Base-by-base conservation (phyloP, 2,329 filamentous ascomycete genomes). In the Calonectria leucothoes region DNA sequence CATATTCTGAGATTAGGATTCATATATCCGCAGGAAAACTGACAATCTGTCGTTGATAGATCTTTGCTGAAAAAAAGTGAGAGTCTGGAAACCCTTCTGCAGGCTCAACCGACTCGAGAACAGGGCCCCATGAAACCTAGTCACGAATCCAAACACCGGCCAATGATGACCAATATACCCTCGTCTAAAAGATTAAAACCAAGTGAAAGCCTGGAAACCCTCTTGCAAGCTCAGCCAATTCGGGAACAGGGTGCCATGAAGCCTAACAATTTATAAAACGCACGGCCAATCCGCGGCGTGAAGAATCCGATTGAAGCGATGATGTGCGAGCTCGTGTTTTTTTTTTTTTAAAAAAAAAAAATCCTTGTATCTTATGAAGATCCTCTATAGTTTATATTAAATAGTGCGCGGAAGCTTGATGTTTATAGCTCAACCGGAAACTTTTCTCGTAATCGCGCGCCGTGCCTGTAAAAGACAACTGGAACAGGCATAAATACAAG, bases 401-500 rank as follows among this genome's bases (percentile, higher is more conserved):
- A 45, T 1, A 10, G 7, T 12, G n/a, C 20, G 20, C 12, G 8
- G 1, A 45, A 45, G 23, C 7, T 12, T 2, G 6, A 20, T 33
- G 23, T 6, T 27, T 4, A 78, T 6, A 78, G 42, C 6, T 71
- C 39, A 14, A 78, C 65, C 6, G 63, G 49, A 4, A 78, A 78
- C 5, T 29, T 69, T 23, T 45, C 74, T 12, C 77, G 45, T n/a
- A 78, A 31, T 4, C 39, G 51, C 23, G 75, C 77, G 0, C 76
- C 76, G 3, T 75, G 75, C 1, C 27, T 63, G n/a, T 75, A 63
- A 12, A 77, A 78, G 4, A 78, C 29, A 52, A 72, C 73, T 0
- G 76, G 74, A 5, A 78, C 69, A 0, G 75, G 76, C 0, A 74
- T 77, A 10, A 78, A 78, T 0, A 52, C 68, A n/a, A 78, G 61